phyloP scores from a whole-genome alignment of 2,329 filamentous ascomycete genomes.

The Apiospora phragmitis region DNA sequence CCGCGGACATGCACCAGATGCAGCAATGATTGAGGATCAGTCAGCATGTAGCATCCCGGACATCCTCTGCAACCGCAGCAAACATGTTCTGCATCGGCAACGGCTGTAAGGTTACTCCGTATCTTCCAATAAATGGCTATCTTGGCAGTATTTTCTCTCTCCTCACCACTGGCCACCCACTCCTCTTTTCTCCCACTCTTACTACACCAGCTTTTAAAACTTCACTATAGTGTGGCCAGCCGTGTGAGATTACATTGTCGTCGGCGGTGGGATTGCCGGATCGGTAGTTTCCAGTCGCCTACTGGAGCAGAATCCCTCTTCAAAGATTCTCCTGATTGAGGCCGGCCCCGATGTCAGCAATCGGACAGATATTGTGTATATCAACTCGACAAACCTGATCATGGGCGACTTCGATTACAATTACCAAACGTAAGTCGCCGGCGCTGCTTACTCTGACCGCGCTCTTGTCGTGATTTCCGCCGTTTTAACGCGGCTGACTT shows the following conservation, averaged over 20 bases:
- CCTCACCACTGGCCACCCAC: no score
- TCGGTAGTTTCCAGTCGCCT: slow-evolving; percentile 27
- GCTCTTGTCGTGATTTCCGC: not conserved
- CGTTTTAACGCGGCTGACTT: not conserved
- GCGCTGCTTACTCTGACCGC: not conserved
- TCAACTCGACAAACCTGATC: slow-evolving; percentile 23
- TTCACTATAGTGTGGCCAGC: not conserved
- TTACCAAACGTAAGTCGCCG: slow-evolving; percentile 23
- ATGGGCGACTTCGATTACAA: slow-evolving; percentile 25
- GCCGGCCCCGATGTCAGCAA: slow-evolving; percentile 26
- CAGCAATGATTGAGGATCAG: no score
- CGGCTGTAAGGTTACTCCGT: no score
- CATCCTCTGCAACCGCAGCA: no score
- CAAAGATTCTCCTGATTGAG: slow-evolving; percentile 25
- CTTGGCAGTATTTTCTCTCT: no score
- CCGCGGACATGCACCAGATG: no score
- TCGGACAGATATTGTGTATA: slow-evolving; percentile 20
- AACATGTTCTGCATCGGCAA: no score
- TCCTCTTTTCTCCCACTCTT: no score
- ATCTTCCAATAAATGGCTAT: no score
- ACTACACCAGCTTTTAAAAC: not conserved
- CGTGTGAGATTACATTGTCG: slow-evolving; percentile 25
- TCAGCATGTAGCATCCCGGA: no score
- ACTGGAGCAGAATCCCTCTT: slow-evolving; percentile 20
- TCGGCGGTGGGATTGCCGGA: slow-evolving; percentile 27